phyloP scores from a whole-genome alignment of 805 yeast genomes.

The Saccharomycopsis selenospora region DNA sequence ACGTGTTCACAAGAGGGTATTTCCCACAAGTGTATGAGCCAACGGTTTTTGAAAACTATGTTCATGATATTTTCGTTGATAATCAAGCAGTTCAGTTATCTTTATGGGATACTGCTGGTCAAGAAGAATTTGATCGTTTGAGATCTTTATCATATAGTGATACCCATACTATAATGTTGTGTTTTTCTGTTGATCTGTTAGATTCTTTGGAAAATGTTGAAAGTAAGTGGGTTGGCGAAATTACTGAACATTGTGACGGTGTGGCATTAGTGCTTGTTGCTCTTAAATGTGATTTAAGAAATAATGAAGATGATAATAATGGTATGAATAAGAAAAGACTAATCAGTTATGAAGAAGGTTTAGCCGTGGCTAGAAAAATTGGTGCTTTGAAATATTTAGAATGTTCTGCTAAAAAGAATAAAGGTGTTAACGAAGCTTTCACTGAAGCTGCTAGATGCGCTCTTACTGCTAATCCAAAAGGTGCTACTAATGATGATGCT shows the following conservation, averaged over 20 bases:
- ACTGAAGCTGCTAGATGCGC: conserved; percentile 99
- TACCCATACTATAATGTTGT: conserved; percentile 94
- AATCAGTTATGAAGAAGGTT: conserved; percentile 88
- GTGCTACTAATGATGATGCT: conserved; percentile 44
- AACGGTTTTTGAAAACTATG: conserved; percentile 94
- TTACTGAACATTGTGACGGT: conserved; percentile 94
- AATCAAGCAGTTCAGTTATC: conserved; percentile 88
- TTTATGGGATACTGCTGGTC: conserved; percentile 98
- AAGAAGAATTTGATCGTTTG: conserved; percentile 93
- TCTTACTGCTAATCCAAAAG: conserved; percentile 78
- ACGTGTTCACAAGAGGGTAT: conserved; percentile 94
- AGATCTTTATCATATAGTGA: conserved; percentile 90
- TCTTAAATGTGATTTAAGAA: conserved; percentile 86
- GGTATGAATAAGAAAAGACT: conserved; percentile 38
- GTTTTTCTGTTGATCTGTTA: conserved; percentile 88
- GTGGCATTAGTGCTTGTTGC: conserved; percentile 92
- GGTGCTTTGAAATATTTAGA: conserved; percentile 94
- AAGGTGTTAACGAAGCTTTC: conserved; percentile 98
- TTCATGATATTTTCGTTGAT: conserved; percentile 93
- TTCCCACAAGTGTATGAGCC: conserved; percentile 98
- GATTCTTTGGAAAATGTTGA: conserved; percentile 94
- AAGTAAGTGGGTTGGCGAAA: conserved; percentile 95
- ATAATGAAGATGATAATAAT: conserved; percentile 46
- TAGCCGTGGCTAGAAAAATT: conserved; percentile 82
- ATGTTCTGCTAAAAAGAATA: conserved; percentile 91